Evolutionary conservation across 163 green algal genomes (phyloP).

Genomic region (Chlamydomonas reinhardtii): DNA sequence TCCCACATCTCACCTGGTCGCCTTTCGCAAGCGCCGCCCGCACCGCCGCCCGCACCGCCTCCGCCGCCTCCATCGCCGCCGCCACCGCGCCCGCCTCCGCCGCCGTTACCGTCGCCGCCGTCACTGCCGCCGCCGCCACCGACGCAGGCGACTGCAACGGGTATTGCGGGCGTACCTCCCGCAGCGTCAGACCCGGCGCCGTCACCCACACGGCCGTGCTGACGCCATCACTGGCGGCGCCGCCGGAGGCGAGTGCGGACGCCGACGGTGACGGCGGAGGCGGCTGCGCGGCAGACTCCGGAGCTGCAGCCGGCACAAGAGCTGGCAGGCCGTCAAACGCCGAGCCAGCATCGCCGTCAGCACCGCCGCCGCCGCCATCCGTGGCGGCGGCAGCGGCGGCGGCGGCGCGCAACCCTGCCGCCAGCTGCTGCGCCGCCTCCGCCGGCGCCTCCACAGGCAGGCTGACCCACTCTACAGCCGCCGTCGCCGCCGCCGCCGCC

Average conservation of each 20-base stretch:
- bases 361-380: too few relatives aligned
- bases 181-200: conserved; percentile 8
- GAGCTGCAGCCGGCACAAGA: neutral
- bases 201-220: neutral
- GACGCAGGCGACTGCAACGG: neutral
- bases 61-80: neutral
- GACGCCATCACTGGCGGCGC: too few relatives aligned
- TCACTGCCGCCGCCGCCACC: neutral
- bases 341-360: too few relatives aligned
- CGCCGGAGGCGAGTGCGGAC: too few relatives aligned
- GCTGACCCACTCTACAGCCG: neutral
- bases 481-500: too few relatives aligned
- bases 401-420: too few relatives aligned
- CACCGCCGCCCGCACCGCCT: conserved; percentile 10
- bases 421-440: too few relatives aligned
- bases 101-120: neutral
- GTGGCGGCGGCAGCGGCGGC: too few relatives aligned
- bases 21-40: conserved; percentile 3
- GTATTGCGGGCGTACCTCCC: neutral
- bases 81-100: neutral
- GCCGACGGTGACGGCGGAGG: too few relatives aligned
- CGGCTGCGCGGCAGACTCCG: neutral
- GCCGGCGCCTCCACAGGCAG: too few relatives aligned
- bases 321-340: too few relatives aligned
- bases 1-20: neutral